Evolutionary conservation across 805 yeast genomes (phyloP).

Genomic region (Candida parachauliodes): DNA sequence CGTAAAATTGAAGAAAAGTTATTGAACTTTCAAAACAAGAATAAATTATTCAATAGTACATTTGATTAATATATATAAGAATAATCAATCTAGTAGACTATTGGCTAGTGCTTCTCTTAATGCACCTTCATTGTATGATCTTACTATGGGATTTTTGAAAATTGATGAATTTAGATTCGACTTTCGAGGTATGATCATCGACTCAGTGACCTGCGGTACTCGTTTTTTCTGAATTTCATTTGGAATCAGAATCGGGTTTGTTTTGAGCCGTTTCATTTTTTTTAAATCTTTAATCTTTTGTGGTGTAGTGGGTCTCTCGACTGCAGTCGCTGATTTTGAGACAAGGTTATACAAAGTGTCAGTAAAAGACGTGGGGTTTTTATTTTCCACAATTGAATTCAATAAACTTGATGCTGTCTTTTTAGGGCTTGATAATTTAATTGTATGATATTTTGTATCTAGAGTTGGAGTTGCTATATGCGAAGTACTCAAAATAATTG

Average conservation of each 20-base stretch:
- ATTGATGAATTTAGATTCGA: constrained; percentile 32
- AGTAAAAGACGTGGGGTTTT: constrained; percentile 18
- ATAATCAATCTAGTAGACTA: constrained; percentile 12
- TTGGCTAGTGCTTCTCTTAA: constrained; percentile 42
- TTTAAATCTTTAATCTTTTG: constrained; percentile 13
- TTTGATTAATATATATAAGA: constrained; percentile 16
- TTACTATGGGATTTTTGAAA: constrained; percentile 29
- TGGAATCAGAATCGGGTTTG: constrained; percentile 21
- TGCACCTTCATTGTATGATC: constrained; percentile 46
- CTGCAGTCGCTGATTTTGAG: constrained; percentile 4
- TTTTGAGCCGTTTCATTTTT: constrained; percentile 8
- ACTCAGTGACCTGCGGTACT: constrained; percentile 30
- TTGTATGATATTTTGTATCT: constrained; percentile 24
- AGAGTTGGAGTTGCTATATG: constrained; percentile 27
- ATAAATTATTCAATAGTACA: constrained; percentile 15
- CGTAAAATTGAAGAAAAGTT: constrained; percentile 24
- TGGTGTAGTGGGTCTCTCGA: constrained; percentile 11
- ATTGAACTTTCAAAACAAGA: constrained; percentile 15
- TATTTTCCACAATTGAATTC: constrained; percentile 3
- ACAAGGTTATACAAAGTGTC: constrained; percentile 19
- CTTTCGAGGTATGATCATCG: constrained; percentile 35
- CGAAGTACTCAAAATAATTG: constrained; percentile 21
- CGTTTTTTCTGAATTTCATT: constrained; percentile 30
- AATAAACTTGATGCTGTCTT: constrained; percentile 3
- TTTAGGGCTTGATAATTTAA: neutral